Percentiles rank a stretch among this genome's conserved stretches.
These are phyloP conservation scores for Pseudocercospora fuligena DNA, from an alignment of 2,329 filamentous ascomycete species.

Conservation along the genomic window DNA sequence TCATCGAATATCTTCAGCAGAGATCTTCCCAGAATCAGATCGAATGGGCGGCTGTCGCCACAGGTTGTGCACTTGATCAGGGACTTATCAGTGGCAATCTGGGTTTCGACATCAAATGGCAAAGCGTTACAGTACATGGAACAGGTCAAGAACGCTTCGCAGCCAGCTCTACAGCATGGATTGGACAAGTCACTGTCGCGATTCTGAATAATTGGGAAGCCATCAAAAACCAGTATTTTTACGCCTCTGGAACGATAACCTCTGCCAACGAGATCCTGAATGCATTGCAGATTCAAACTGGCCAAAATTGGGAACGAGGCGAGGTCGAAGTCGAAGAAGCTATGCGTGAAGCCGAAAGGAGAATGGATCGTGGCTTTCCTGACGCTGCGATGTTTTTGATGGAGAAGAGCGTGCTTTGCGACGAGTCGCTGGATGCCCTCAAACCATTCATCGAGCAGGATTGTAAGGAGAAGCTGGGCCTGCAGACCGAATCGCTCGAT, in stretches of 20 bases:
- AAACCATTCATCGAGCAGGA: slow-evolving; percentile 36
- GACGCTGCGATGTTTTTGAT: slow-evolving; percentile 47
- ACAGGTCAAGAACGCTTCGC: slow-evolving; percentile 43
- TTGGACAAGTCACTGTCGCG: slow-evolving; percentile 37
- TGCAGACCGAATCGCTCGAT: slow-evolving; percentile 28
- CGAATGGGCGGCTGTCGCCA: slow-evolving; percentile 44
- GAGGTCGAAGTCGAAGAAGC: slow-evolving; percentile 43
- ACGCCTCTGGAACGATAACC: slow-evolving; percentile 41
- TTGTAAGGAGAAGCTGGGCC: slow-evolving; percentile 25
- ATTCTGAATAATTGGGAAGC: slow-evolving; percentile 41
- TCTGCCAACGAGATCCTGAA: slow-evolving; percentile 41
- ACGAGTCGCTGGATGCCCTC: slow-evolving; percentile 35
- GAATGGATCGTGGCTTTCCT: slow-evolving; percentile 44
- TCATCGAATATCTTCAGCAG: slow-evolving; percentile 39
- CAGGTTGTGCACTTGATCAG: slow-evolving; percentile 42
- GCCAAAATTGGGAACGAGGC: slow-evolving; percentile 40
- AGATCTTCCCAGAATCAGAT: slow-evolving; percentile 23
- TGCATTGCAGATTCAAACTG: slow-evolving; percentile 37
- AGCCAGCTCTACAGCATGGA: slow-evolving; percentile 41
- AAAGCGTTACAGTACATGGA: slow-evolving; percentile 46
- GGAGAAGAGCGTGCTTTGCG: slow-evolving; percentile 45
- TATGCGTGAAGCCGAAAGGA: slow-evolving; percentile 41
- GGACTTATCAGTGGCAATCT: slow-evolving; percentile 42
- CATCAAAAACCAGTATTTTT: slow-evolving; percentile 44
- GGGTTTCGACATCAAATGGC: slow-evolving; percentile 47